Evolutionary conservation across 202 grass and related monocot species (phyloP).

Genomic region (Zizania palustris): DNA sequence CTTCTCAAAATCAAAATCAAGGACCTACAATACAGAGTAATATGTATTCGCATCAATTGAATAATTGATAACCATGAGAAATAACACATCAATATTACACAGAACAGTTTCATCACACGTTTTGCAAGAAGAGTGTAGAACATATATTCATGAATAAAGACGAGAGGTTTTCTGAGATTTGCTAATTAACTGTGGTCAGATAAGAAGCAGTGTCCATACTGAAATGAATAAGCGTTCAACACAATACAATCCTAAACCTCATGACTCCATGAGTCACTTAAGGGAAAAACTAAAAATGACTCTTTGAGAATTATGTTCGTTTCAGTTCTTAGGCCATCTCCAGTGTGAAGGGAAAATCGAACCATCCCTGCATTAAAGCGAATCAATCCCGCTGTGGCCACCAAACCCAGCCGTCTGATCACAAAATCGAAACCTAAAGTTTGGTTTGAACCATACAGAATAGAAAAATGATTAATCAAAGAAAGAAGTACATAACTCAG

Average conservation of each 20-base stretch:
- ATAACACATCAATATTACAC: not conserved
- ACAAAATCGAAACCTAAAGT: no score
- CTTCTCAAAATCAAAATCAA: constrained; percentile 99
- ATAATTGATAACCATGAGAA: constrained; percentile 17
- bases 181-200: not conserved
- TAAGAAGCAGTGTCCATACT: not conserved
- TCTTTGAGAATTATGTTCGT: not conserved
- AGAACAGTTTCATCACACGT: not conserved
- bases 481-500: no score
- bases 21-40: constrained; percentile 59
- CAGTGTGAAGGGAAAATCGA: no score
- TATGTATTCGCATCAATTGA: not conserved
- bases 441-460: no score
- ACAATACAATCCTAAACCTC: not conserved
- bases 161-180: constrained; percentile 1
- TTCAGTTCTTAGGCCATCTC: not conserved
- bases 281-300: not conserved
- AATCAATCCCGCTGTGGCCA: no score
- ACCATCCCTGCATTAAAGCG: no score
- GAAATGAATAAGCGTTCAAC: not conserved
- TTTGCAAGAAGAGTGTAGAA: not conserved
- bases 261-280: not conserved
- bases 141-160: not conserved
- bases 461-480: no score
- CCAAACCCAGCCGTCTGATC: no score